Evolutionary conservation across 768 basidiomycete species (phyloP).

Genomic region (Amanita brunnescens): DNA sequence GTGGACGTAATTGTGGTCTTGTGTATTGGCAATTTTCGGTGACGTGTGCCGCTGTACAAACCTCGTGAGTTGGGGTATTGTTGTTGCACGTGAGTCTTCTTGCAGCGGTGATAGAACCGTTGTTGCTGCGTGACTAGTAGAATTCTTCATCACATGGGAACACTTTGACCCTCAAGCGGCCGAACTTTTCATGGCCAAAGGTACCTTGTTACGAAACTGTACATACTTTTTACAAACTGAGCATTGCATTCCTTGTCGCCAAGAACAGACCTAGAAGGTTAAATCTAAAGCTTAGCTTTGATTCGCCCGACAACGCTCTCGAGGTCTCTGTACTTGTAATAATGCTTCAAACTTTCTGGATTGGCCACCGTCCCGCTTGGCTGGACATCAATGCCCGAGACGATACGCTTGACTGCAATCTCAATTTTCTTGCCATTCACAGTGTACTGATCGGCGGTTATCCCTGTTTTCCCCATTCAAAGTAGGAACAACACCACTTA

Average conservation of each 20-base stretch:
- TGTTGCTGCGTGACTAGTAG: too few species aligned
- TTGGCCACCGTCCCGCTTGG: constrained; percentile 28
- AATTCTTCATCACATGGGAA: too few species aligned
- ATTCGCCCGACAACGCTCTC: constrained; percentile 20
- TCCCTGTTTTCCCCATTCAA: constrained; percentile 36
- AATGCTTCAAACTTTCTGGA: constrained; percentile 18
- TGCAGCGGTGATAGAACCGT: not conserved
- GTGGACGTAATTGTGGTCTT: not conserved
- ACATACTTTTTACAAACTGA: too few species aligned
- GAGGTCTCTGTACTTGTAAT: constrained; percentile 57
- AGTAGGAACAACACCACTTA: constrained; percentile 25
- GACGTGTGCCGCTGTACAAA: not conserved
- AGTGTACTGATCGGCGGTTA: constrained; percentile 41
- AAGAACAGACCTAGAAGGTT: too few species aligned
- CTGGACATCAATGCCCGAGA: constrained; percentile 5
- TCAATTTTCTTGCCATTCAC: constrained; percentile 76
- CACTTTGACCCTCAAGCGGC: too few species aligned
- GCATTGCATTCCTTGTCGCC: too few species aligned
- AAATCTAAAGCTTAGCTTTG: not conserved
- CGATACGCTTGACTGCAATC: constrained; percentile 33
- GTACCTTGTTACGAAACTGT: too few species aligned
- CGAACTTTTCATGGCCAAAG: too few species aligned
- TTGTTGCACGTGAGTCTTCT: too few species aligned
- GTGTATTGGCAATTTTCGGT: not conserved
- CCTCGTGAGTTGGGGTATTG: not conserved